Conservation (phyloP, 2,329 filamentous ascomycete genomes). For the Cladosporium sp. region DNA sequence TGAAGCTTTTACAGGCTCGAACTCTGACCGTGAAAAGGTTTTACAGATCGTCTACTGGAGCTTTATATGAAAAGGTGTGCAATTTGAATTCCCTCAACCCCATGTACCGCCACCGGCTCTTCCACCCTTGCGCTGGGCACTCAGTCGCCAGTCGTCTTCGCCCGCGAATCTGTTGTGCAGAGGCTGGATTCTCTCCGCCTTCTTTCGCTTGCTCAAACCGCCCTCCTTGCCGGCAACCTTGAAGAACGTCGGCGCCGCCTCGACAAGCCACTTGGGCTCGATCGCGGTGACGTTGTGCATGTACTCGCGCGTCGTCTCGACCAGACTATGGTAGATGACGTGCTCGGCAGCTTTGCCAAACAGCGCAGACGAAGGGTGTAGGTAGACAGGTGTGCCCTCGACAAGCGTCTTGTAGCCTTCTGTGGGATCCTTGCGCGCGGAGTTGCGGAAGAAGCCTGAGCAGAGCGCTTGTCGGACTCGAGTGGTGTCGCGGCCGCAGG, state of each 20-base stretch:
- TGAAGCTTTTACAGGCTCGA: background rate
- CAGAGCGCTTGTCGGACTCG: constrained; percentile 88
- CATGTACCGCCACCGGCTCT: constrained; percentile 90
- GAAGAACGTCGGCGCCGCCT: constrained; percentile 98
- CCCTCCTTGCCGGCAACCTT: constrained; percentile 88
- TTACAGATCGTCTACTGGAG: background rate
- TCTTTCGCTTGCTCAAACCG: constrained; percentile 79
- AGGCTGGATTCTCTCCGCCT: constrained; percentile 91
- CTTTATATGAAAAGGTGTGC: background rate
- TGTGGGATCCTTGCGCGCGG: constrained; percentile 89
- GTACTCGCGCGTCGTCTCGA: constrained; percentile 95
- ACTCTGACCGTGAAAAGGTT: background rate
- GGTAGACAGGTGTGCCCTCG: constrained; percentile 89
- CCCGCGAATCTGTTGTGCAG: constrained; percentile 89
- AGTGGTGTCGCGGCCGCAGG: constrained; percentile 83
- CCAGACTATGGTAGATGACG: constrained; percentile 88
- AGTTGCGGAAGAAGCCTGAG: constrained; percentile 92
- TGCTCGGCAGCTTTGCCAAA: constrained; percentile 97
- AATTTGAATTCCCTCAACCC: constrained; percentile 56
- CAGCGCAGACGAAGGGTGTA: constrained; percentile 87
- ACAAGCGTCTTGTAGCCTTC: constrained; percentile 98
- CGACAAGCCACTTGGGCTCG: constrained; percentile 90
- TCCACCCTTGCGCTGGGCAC: constrained; percentile 80
- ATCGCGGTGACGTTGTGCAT: constrained; percentile 94
- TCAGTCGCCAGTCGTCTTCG: constrained; percentile 93